A percentile compares a stretch with the other conserved stretches of the same genome.
phyloP scores from a whole-genome alignment of 139 green algal genomes.

The Ettlia oleoabundans region DNA sequence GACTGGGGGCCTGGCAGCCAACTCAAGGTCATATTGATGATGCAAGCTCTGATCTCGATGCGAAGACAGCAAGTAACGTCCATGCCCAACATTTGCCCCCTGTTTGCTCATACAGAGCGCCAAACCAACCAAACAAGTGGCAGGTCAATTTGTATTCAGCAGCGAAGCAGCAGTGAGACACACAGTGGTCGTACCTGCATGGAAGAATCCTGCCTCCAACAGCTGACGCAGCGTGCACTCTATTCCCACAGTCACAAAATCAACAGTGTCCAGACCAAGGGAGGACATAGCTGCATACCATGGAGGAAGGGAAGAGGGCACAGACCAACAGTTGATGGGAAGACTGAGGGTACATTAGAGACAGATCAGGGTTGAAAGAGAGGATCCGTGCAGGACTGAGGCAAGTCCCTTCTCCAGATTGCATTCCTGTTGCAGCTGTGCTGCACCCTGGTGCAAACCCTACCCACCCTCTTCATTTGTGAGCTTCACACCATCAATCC shows the following conservation, averaged over 20 bases:
- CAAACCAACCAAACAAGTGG: no score
- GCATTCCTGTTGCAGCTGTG: neutral
- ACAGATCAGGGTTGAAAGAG: no score
- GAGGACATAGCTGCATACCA: conserved; percentile 55
- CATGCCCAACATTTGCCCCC: no score
- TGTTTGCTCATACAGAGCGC: no score
- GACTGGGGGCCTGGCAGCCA: no score
- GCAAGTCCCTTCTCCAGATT: neutral
- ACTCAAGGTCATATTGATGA: no score
- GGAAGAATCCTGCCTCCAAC: conserved; percentile 86
- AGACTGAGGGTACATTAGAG: no score
- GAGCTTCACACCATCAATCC: conserved; percentile 97
- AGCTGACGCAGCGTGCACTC: conserved; percentile 94
- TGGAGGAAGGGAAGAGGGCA: neutral
- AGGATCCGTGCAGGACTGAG: no score
- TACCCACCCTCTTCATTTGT: conserved; percentile 67
- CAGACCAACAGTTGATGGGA: no score
- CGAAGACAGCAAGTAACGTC: no score
- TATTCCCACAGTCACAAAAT: conserved; percentile 95
- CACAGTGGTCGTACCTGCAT: conserved; percentile 54
- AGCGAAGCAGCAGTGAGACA: neutral
- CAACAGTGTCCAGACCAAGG: conserved; percentile 82
- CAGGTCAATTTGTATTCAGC: no score
- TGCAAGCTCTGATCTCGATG: no score
- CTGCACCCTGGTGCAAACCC: neutral